Evolutionary conservation across 768 basidiomycete species (phyloP).

Genomic region (Boletus tylopilopsis): DNA sequence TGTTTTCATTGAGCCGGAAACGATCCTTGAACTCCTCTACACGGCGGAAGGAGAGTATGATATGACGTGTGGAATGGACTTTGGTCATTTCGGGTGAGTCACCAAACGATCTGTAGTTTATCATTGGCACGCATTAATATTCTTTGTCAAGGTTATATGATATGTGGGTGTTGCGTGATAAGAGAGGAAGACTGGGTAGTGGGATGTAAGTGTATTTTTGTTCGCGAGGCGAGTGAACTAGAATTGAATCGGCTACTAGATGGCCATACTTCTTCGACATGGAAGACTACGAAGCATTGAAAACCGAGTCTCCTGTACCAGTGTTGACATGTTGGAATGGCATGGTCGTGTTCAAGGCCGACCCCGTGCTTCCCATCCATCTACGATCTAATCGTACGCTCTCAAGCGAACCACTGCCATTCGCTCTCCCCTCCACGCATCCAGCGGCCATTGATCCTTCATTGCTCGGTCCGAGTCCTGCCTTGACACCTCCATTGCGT

Average conservation of each 20-base stretch:
- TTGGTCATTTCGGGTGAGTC: conserved; percentile 30
- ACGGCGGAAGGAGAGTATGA: conserved; percentile 39
- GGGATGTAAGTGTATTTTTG: conserved; percentile 6
- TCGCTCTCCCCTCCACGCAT: conserved; percentile 9
- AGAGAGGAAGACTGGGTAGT: conserved; percentile 13
- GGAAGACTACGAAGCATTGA: conserved; percentile 33
- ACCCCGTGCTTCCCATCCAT: conserved; percentile 38
- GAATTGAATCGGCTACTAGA: background rate
- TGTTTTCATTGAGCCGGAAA: conserved; percentile 38
- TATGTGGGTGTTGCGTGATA: conserved; percentile 23
- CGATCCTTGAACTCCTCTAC: conserved; percentile 36
- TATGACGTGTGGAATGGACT: conserved; percentile 43
- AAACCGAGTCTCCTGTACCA: conserved; percentile 38
- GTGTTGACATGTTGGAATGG: conserved; percentile 48
- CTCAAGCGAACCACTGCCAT: conserved; percentile 29
- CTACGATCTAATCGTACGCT: conserved; percentile 37
- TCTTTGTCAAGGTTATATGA: conserved; percentile 17
- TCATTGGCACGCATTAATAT: background rate
- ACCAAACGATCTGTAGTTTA: conserved; percentile 6
- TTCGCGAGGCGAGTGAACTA: background rate
- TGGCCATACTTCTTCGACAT: conserved; percentile 44
- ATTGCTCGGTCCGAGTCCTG: conserved; percentile 15
- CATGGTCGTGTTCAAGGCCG: conserved; percentile 37
- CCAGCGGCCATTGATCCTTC: conserved; percentile 9
- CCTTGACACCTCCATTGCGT: conserved; percentile 13